Percentiles rank a stretch among this genome's conserved stretches.
phyloP scores from a whole-genome alignment of 108 stramenopile genomes.

The Ochromonas danica region DNA sequence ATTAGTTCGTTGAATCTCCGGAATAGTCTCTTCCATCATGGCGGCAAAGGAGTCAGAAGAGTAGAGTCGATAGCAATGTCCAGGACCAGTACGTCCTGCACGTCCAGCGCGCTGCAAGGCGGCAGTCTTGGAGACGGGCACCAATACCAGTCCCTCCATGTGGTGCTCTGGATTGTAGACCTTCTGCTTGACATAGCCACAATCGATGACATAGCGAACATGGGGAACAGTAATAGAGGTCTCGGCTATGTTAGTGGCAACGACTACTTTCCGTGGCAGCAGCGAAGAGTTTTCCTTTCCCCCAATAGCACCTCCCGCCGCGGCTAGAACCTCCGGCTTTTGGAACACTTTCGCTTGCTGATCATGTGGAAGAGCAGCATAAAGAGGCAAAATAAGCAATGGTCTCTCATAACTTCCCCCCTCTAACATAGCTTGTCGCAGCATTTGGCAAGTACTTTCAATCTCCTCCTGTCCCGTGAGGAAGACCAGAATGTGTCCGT shows the following conservation, averaged over 20 bases:
- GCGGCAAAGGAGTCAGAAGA: slow-evolving; percentile 47
- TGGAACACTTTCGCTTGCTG: slow-evolving; percentile 69
- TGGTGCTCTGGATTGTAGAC: slow-evolving; percentile 73
- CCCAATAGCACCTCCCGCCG: too few relatives aligned
- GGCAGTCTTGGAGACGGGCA: slow-evolving; percentile 1
- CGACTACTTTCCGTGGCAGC: slow-evolving; percentile 74
- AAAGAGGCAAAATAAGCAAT: slow-evolving; percentile 73
- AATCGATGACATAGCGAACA: slow-evolving; percentile 86
- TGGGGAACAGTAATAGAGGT: slow-evolving; percentile 92
- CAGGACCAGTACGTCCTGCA: slow-evolving; percentile 59
- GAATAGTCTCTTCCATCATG: slow-evolving; percentile 61
- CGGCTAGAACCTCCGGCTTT: slow-evolving; percentile 44
- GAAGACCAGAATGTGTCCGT: slow-evolving; percentile 54
- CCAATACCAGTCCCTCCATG: slow-evolving; percentile 54
- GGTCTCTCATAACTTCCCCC: neutral
- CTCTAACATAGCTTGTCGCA: neutral
- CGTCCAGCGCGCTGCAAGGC: slow-evolving; percentile 59
- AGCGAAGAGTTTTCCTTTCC: slow-evolving; percentile 39
- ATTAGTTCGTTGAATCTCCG: slow-evolving; percentile 82
- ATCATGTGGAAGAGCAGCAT: slow-evolving; percentile 74
- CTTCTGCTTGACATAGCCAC: slow-evolving; percentile 90
- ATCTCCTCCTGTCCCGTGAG: slow-evolving; percentile 62
- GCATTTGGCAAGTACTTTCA: slow-evolving; percentile 42
- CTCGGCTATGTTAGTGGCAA: slow-evolving; percentile 96
- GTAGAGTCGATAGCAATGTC: slow-evolving; percentile 63